Base-by-base conservation (phyloP, 805 yeast genomes). In the Lachancea kluyveri region DNA sequence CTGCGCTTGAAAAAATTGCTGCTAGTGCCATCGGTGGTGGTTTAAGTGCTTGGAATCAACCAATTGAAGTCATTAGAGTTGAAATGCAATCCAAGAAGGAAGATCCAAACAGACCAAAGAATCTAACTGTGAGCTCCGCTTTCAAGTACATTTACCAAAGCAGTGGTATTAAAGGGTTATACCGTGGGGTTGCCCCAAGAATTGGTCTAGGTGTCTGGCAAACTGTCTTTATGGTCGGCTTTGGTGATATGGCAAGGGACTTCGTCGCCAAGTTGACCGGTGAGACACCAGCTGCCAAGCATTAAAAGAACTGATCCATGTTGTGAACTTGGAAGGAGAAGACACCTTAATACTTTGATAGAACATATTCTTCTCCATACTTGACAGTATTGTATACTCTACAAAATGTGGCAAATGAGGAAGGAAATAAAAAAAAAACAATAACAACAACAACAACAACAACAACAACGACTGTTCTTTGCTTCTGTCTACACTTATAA, bases 181-280 rank as follows among this genome's bases (percentile, higher is more conserved):
- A 88, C 59, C 74, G 95, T 60, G 98, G 98, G 56, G 96, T 88
- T 26, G 77, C 97, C 10, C 97, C 98, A 48, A 82, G 98, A 71
- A 75, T 92, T 46, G 96, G 95, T 35, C 72, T 92, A 44, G 94
- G 97, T 51, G 80, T 90, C 42, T 92, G 97, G 96, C 98, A 92
- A 68, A 90, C 97, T 3, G 86, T 90, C 27, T 90, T 94, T 60
- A 90, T 90, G 97, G 97, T 90, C 38, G 96, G 95, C 8, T 77
- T 92, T 46, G 98, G 97, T 59, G 98, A 92, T 55, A 84, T 87
- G 62, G 87, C 87, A 20, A 80, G 76, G 58, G 86, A 79, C 35
- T 67, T 68, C 35, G 80, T 80, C 31, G 84, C 70, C 19, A 68
- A 60, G 36, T 34, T 78, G 38, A 76, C 84, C 4, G 83, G 83